These are phyloP conservation scores for Uronychia binucleata DNA, from an alignment of 73 alveolate species.

Conservation along the genomic window DNA sequence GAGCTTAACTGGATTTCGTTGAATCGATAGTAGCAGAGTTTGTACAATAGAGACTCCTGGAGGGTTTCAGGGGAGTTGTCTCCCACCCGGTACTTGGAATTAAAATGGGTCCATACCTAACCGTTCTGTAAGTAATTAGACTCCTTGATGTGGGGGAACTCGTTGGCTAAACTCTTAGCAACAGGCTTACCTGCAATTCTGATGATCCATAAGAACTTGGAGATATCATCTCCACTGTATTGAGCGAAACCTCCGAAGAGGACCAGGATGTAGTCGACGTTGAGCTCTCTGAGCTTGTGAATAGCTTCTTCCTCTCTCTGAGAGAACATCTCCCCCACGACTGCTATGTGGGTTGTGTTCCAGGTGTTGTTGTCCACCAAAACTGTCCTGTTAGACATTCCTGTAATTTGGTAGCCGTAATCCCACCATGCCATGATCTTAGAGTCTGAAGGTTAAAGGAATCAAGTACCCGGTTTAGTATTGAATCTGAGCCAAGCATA, in stretches of 20 bases:
- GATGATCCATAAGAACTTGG: slow-evolving; percentile 88
- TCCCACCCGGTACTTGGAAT: slow-evolving; percentile 77
- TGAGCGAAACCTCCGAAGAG: slow-evolving; percentile 83
- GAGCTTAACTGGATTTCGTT: slow-evolving; percentile 70
- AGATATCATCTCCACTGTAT: slow-evolving; percentile 88
- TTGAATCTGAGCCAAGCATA: too few relatives aligned
- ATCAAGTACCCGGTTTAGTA: too few relatives aligned
- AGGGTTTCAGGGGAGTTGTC: slow-evolving; percentile 78
- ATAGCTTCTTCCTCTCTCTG: slow-evolving; percentile 85
- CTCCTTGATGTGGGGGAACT: slow-evolving; percentile 81
- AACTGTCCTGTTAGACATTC: slow-evolving; percentile 84
- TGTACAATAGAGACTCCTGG: slow-evolving; percentile 82
- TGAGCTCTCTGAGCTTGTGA: slow-evolving; percentile 72
- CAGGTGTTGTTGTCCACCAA: slow-evolving; percentile 86
- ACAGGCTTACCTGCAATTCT: slow-evolving; percentile 86
- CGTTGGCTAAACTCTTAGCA: slow-evolving; percentile 77
- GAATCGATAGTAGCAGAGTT: slow-evolving; percentile 79
- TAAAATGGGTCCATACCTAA: slow-evolving; percentile 40
- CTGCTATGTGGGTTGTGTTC: slow-evolving; percentile 88
- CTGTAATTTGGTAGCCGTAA: slow-evolving; percentile 86
- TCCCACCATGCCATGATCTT: too few relatives aligned
- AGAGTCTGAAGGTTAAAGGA: too few relatives aligned
- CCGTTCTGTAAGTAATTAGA: slow-evolving; percentile 75
- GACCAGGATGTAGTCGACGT: slow-evolving; percentile 83
- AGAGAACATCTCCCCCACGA: slow-evolving; percentile 81